Conservation (phyloP, 148 eudicot species). For the Chenopodium album region DNA sequence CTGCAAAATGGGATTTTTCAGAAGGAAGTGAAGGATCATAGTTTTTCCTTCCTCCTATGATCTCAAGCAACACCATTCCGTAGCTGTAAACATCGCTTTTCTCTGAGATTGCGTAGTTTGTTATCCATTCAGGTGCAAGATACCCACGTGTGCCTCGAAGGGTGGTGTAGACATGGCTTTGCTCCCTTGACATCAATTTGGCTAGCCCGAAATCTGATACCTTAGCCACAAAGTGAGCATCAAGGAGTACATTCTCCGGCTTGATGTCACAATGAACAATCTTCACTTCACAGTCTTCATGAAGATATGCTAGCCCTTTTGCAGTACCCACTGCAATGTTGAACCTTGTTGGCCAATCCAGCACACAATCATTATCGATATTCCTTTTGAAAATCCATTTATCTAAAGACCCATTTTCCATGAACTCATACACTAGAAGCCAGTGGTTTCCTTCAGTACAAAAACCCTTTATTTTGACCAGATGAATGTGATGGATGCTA, state of each 20-base stretch:
- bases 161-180: slow-evolving; percentile 71
- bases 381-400: slow-evolving; percentile 81
- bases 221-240: slow-evolving; percentile 69
- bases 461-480: slow-evolving; percentile 80
- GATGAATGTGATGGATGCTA: slow-evolving; percentile 82
- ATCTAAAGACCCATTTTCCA: slow-evolving; percentile 82
- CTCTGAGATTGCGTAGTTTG: slow-evolving; percentile 90
- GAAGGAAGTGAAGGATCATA: slow-evolving; percentile 56
- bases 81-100: slow-evolving; percentile 96
- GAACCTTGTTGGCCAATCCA: slow-evolving; percentile 84
- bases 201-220: slow-evolving; percentile 97
- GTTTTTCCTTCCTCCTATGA: slow-evolving; percentile 87
- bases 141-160: slow-evolving; percentile 91
- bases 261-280: slow-evolving; percentile 94
- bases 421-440: slow-evolving; percentile 82
- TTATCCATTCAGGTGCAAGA: slow-evolving; percentile 96
- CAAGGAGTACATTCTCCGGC: slow-evolving; percentile 92
- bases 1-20: slow-evolving; percentile 80
- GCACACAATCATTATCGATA: slow-evolving; percentile 31
- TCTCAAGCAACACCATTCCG: slow-evolving; percentile 93
- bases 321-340: slow-evolving; percentile 87
- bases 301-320: slow-evolving; percentile 86
- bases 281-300: slow-evolving; percentile 91
- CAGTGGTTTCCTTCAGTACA: slow-evolving; percentile 85
- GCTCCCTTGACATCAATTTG: slow-evolving; percentile 88